Base-by-base conservation (phyloP, 345 rosid species). In the Murraya paniculata region DNA sequence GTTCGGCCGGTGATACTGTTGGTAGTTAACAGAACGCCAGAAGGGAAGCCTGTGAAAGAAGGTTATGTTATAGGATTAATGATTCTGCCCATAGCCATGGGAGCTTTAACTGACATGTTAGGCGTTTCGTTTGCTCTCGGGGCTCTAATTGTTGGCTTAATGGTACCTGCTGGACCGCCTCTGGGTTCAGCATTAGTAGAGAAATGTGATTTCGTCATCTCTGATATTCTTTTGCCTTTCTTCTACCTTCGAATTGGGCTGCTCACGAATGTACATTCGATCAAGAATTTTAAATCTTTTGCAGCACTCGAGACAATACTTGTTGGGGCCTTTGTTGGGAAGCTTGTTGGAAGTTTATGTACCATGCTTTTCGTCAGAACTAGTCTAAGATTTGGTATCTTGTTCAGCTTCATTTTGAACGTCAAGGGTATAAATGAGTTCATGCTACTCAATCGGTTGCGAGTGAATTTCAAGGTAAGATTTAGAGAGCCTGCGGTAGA, bases 111-210 rank as follows among this genome's bases (percentile, higher is more conserved):
- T 11, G 86, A 87, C 21, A 11, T 65, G 11, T 1, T 75, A 2
- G 86, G 86, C 19, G 2, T 48, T 1, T 13, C 24, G 1, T 38
- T 75, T n/a, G 30, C 70, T 3, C 11, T 30, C 0, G 90, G 88
- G 9, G 73, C 72, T 39, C 10, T 85, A 0, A 0, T 78, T 1
- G 28, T 76, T 9, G 87, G 90, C 1, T 18, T 84, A 7, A 50
- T 76, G 3, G 25, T 87, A 24, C 88, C 87, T 0, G 59, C 76
- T 0, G 90, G 87, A 30, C 84, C 84, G 0, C 84, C 86, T 7
- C 30, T 85, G 6, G 86, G 88, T n/a, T 38, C 84, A 10, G 61
- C 84, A 4, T 1, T 87, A 4, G 61, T 71, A 2, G 85, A 83
- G 13, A 83, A 65, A 78, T 28, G 60, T 1, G 88, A 87, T 14